Conservation (phyloP, 2,329 filamentous ascomycete genomes). For the Ophiostoma tasmaniense region DNA sequence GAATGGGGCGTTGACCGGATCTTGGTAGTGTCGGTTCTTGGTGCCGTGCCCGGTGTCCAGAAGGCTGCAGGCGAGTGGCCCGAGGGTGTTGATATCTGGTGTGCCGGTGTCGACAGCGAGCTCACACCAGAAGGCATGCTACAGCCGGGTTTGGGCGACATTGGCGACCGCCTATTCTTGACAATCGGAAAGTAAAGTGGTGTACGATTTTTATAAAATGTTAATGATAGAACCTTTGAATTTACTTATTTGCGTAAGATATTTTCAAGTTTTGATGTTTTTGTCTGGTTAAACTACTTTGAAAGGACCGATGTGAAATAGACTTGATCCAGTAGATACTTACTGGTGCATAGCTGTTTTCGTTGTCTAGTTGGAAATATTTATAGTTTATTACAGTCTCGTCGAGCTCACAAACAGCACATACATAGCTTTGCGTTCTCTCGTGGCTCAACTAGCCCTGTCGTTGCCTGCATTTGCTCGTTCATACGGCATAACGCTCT, state of each 20-base stretch:
- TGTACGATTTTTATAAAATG: neutral
- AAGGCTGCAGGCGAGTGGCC: conserved; percentile 70
- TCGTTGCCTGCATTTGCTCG: neutral
- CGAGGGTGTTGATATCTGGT: conserved; percentile 69
- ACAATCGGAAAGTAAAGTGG: conserved; percentile 71
- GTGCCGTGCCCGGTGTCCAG: conserved; percentile 59
- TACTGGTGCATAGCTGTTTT: neutral
- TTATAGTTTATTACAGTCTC: neutral
- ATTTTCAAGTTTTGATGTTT: neutral
- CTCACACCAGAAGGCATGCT: conserved; percentile 81
- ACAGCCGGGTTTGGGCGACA: conserved; percentile 79
- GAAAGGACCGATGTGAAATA: neutral
- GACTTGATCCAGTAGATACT: neutral
- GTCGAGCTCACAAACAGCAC: neutral
- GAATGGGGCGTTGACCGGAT: conserved; percentile 89
- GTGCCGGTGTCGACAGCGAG: conserved; percentile 68
- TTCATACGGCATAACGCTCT: conserved; percentile 43
- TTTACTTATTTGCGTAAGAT: neutral
- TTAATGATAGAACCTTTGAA: neutral
- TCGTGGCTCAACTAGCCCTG: neutral
- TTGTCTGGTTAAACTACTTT: neutral
- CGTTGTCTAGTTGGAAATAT: neutral
- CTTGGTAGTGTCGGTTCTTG: conserved; percentile 67
- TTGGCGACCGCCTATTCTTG: conserved; percentile 82
- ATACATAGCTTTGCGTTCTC: neutral